Conservation (phyloP, 2,329 filamentous ascomycete species). For the Penicillium sp. region DNA sequence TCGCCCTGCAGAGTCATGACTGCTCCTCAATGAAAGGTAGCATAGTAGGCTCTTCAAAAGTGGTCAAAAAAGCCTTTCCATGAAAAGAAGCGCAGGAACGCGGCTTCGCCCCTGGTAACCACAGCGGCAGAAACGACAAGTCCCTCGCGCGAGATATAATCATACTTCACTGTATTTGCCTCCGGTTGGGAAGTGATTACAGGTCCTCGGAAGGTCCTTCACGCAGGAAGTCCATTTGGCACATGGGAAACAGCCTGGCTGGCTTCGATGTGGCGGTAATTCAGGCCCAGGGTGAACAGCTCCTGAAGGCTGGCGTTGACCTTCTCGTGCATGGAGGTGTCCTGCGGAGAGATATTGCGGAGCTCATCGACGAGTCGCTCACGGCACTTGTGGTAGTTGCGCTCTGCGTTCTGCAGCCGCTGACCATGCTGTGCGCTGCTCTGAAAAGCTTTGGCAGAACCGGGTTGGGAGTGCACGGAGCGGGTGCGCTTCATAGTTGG, state of each 20-base stretch:
- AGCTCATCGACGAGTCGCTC: conserved; percentile 39
- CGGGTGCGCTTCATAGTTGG: conserved; percentile 43
- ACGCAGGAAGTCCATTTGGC: conserved; percentile 32
- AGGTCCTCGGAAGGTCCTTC: conserved; percentile 17
- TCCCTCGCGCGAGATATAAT: background rate
- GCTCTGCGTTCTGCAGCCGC: conserved; percentile 41
- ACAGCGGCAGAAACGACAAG: background rate
- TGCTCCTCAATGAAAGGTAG: background rate
- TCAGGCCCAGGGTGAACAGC: conserved; percentile 41
- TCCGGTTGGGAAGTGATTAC: conserved; percentile 2
- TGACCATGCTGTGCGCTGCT: conserved; percentile 35
- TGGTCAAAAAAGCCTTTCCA: conserved; percentile 2
- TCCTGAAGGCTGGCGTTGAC: conserved; percentile 45
- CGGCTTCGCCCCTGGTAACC: background rate
- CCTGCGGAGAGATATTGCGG: conserved; percentile 38
- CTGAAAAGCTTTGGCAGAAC: conserved; percentile 33
- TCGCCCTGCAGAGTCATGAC: background rate
- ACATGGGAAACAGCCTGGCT: conserved; percentile 38
- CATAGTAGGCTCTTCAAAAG: background rate
- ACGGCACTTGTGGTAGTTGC: conserved; percentile 42
- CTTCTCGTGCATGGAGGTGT: conserved; percentile 41
- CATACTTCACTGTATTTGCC: background rate
- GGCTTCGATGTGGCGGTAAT: conserved; percentile 42
- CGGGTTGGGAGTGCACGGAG: conserved; percentile 37
- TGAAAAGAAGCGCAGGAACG: conserved; percentile 4